These are phyloP conservation scores for Pseudogymnoascus sp. DNA, from an alignment of 2,329 filamentous ascomycete species.

Conservation along the genomic window DNA sequence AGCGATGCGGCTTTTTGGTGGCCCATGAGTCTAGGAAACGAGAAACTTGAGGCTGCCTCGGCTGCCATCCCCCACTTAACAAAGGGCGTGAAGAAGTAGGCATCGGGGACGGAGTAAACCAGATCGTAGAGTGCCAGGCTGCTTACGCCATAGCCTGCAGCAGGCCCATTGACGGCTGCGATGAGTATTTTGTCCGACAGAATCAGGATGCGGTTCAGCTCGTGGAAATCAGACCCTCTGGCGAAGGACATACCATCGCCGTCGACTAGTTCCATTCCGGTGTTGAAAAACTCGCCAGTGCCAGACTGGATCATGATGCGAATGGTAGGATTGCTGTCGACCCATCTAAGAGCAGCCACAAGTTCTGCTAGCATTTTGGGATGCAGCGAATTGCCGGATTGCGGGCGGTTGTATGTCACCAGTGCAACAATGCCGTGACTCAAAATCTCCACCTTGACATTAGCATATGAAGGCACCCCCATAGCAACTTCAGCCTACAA, in stretches of 20 bases:
- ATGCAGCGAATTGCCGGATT: constrained; percentile 20
- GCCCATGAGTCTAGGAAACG: constrained; percentile 21
- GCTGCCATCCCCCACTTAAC: constrained; percentile 22
- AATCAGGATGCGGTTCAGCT: constrained; percentile 19
- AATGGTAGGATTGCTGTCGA: constrained; percentile 14
- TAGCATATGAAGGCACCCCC: background rate
- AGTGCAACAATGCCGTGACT: constrained; percentile 13
- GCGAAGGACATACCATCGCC: constrained; percentile 15
- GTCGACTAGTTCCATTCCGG: constrained; percentile 21
- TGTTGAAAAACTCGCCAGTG: constrained; percentile 20
- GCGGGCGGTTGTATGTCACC: constrained; percentile 20
- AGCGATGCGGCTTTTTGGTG: constrained; percentile 20
- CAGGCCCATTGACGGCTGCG: constrained; percentile 22
- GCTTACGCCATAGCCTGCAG: constrained; percentile 20
- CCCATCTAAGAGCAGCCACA: constrained; percentile 17
- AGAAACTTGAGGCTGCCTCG: constrained; percentile 20
- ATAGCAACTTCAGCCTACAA: background rate
- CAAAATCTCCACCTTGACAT: background rate
- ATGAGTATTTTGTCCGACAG: constrained; percentile 21
- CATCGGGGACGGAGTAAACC: constrained; percentile 21
- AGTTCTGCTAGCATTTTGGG: constrained; percentile 16
- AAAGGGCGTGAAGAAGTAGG: constrained; percentile 24
- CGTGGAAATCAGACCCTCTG: constrained; percentile 18
- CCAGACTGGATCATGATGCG: constrained; percentile 20
- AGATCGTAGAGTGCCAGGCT: constrained; percentile 22